These are phyloP conservation scores for Cynara cardunculus DNA, from an alignment of 129 eudicot genomes.

Conservation along the genomic window DNA sequence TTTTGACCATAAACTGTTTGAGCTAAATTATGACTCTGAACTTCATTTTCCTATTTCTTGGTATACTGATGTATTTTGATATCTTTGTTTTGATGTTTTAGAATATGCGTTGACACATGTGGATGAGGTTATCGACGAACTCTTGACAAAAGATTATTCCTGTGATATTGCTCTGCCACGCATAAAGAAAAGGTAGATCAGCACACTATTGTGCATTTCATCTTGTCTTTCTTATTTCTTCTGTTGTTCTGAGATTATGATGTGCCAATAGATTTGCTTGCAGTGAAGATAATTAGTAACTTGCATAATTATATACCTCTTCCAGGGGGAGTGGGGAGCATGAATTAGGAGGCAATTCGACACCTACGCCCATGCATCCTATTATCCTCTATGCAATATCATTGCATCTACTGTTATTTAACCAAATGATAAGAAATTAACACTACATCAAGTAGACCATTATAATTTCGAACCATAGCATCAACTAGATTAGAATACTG, in stretches of 20 bases:
- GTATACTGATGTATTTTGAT: conserved; percentile 19
- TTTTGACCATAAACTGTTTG: background rate
- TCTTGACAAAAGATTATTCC: conserved; percentile 85
- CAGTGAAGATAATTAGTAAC: background rate
- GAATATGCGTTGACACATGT: conserved; percentile 76
- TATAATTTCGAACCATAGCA: background rate
- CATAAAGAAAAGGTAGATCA: conserved; percentile 77
- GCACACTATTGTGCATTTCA: background rate
- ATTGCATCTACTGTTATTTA: background rate
- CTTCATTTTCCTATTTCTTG: background rate
- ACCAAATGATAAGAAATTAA: background rate
- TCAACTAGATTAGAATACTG: background rate
- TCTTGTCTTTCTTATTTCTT: background rate
- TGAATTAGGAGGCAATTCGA: background rate
- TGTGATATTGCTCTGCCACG: conserved; percentile 93
- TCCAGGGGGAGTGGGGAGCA: background rate
- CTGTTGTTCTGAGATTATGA: background rate
- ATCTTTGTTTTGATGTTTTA: conserved; percentile 13
- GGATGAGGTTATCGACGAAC: conserved; percentile 94
- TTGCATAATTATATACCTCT: background rate
- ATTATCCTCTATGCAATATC: background rate
- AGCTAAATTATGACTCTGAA: background rate
- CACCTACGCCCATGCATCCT: background rate
- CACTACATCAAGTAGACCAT: background rate
- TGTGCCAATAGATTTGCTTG: background rate